Evolutionary conservation across 2,329 filamentous ascomycete genomes (phyloP), one percentile per base, ranked within the genome.

Genomic region (Didymosphaeria variabile): DNA sequence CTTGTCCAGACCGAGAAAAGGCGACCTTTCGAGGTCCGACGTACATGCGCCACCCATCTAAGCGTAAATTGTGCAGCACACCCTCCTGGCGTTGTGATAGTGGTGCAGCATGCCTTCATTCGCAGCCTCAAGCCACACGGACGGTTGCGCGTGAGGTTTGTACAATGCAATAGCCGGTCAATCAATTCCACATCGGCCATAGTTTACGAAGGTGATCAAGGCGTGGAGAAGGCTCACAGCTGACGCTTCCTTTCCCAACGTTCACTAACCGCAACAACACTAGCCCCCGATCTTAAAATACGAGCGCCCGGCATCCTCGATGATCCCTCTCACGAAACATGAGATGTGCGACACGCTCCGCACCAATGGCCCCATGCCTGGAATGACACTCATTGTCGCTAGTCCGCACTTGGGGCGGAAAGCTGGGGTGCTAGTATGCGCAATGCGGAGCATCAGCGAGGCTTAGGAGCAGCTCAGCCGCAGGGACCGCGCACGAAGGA

Each of bases 391-490:
- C 36, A 21, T 32, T 50, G 21, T 51, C 21, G 38, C 34, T 58
- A 58, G 26, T 46, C 38, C 55, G 23, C 29, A 34, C 47, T 45
- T 40, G 47, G 50, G 40, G 47, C 55, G 40, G 55, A 38, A 32
- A 54, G 57, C 50, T 49, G 17, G 50, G 57, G 50, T 52, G 50
- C 38, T 49, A 10, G 7, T 19, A 59, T 49, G 57, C 50, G 29
- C 50, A 44, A 45, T 47, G 56, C 49, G 50, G 40, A 49, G 49
- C 17, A 49, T 54, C 57, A 10, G 50, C 54, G 57, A 59, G 57
- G 57, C 57, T 59, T 44, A 54, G 57, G 12, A 44, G 13, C 26
- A n/a, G 29, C 57, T 59, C 57, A 59, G 57, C 56, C 56, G 56
- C 57, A 34, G 49, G 31, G 32, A 32, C 13, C 23, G 32, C 13